Percentiles rank a stretch among this genome's conserved stretches.
Conservation (phyloP, 2,329 filamentous ascomycete genomes). For the Amauroascus niger region DNA sequence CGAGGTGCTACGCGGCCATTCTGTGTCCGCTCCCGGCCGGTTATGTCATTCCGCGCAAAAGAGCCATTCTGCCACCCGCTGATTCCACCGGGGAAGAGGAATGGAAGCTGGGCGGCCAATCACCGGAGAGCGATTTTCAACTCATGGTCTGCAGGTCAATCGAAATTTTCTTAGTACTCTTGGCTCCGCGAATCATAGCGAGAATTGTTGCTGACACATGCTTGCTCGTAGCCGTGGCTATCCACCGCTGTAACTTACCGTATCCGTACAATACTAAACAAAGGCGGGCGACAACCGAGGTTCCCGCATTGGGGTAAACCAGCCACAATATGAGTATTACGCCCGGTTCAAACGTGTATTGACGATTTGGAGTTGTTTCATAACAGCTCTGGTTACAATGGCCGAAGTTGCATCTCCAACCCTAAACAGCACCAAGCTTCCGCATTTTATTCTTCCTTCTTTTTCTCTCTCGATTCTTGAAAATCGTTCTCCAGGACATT, state of each 20-base stretch:
- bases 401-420: constrained; percentile 7
- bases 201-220: constrained; percentile 13
- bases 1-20: not conserved
- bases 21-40: not conserved
- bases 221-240: constrained; percentile 3
- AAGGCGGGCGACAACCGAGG: constrained; percentile 2
- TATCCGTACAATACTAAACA: not conserved
- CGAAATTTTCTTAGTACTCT: constrained; percentile 14
- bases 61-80: not conserved
- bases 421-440: constrained; percentile 13
- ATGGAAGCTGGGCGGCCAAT: constrained; percentile 8
- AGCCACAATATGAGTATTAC: not conserved
- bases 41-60: constrained; percentile 10
- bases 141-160: constrained; percentile 18
- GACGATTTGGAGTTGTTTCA: not conserved
- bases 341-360: not conserved
- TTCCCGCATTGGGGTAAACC: not conserved
- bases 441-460: constrained; percentile 11
- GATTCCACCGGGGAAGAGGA: constrained; percentile 6
- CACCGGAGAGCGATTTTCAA: constrained; percentile 13
- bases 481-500: constrained; percentile 25
- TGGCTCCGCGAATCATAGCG: constrained; percentile 6
- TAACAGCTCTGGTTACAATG: constrained; percentile 2
- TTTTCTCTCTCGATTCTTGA: constrained; percentile 27
- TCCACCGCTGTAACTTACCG: constrained; percentile 4